phyloP scores from a whole-genome alignment of 2,329 filamentous ascomycete genomes.

The Penicillium fuscoglaucum region DNA sequence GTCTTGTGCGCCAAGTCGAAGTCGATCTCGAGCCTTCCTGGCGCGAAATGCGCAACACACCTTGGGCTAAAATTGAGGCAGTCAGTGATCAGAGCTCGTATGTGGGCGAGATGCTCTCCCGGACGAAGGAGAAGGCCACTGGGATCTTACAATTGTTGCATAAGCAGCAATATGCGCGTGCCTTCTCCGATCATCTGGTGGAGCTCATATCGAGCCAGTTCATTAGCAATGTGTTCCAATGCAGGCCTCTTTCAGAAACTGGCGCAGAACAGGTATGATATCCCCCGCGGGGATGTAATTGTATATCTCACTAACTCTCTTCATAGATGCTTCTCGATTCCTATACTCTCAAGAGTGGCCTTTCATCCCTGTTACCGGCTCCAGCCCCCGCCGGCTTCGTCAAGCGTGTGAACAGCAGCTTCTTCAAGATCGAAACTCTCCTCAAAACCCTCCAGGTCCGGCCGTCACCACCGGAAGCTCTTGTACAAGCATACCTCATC shows the following conservation, averaged over 20 bases:
- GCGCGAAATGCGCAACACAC: constrained; percentile 96
- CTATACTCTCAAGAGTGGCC: constrained; percentile 62
- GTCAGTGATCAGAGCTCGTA: constrained; percentile 94
- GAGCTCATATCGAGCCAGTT: constrained; percentile 80
- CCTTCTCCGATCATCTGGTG: constrained; percentile 94
- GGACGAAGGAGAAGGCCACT: constrained; percentile 68
- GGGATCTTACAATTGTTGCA: constrained; percentile 76
- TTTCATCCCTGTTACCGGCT: constrained; percentile 54
- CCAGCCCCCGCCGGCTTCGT: constrained; percentile 67
- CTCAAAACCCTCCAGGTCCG: constrained; percentile 97
- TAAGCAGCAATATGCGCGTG: constrained; percentile 90
- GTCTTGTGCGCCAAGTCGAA: constrained; percentile 81
- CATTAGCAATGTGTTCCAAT: constrained; percentile 80
- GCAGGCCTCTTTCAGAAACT: constrained; percentile 86
- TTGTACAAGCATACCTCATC: constrained; percentile 96
- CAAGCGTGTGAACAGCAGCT: constrained; percentile 80
- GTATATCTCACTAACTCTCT: neutral
- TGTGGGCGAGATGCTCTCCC: constrained; percentile 74
- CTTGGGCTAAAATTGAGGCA: constrained; percentile 90
- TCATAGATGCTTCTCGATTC: constrained; percentile 88
- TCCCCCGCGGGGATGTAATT: neutral
- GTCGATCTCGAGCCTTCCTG: constrained; percentile 79
- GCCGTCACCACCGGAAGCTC: constrained; percentile 82
- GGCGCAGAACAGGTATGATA: constrained; percentile 78
- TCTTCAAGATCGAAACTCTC: constrained; percentile 84